Conservation (phyloP, 805 yeast species). For the Myxozyma geophila region DNA sequence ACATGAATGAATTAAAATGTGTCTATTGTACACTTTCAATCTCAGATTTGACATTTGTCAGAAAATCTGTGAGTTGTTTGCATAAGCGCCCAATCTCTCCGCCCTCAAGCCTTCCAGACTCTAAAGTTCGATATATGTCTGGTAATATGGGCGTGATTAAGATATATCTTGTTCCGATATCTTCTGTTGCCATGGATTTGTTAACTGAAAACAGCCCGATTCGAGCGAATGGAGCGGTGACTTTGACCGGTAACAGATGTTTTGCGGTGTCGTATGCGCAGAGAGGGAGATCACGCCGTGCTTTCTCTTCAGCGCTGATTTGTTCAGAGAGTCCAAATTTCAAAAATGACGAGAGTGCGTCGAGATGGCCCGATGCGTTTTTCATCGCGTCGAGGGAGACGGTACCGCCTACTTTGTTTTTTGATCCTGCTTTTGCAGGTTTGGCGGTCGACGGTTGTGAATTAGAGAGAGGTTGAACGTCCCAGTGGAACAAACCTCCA, state of each 20-base stretch:
- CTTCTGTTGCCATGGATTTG: constrained; percentile 61
- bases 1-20: background rate
- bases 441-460: constrained; percentile 1
- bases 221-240: constrained; percentile 67
- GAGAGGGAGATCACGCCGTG: constrained; percentile 36
- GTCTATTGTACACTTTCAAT: constrained; percentile 3
- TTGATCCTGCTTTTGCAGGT: constrained; percentile 5
- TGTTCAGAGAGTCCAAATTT: constrained; percentile 47
- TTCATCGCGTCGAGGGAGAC: constrained; percentile 41
- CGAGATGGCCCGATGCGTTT: constrained; percentile 44
- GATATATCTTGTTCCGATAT: constrained; percentile 58
- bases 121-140: constrained; percentile 57
- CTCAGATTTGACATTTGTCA: constrained; percentile 8
- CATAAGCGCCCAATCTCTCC: constrained; percentile 64
- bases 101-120: constrained; percentile 64
- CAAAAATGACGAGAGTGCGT: constrained; percentile 51
- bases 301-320: constrained; percentile 29
- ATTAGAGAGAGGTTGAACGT: constrained; percentile 9
- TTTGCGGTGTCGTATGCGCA: constrained; percentile 56
- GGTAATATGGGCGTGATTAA: constrained; percentile 57
- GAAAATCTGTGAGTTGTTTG: constrained; percentile 25
- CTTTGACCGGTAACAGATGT: constrained; percentile 56
- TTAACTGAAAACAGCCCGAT: constrained; percentile 58
- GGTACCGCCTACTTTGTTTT: constrained; percentile 36
- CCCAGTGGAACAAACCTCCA: constrained; percentile 77